A percentile compares a stretch with the other conserved stretches of the same genome.
Evolutionary conservation across 2,329 filamentous ascomycete species (phyloP).

Genomic region (Aspergillus nomiae): DNA sequence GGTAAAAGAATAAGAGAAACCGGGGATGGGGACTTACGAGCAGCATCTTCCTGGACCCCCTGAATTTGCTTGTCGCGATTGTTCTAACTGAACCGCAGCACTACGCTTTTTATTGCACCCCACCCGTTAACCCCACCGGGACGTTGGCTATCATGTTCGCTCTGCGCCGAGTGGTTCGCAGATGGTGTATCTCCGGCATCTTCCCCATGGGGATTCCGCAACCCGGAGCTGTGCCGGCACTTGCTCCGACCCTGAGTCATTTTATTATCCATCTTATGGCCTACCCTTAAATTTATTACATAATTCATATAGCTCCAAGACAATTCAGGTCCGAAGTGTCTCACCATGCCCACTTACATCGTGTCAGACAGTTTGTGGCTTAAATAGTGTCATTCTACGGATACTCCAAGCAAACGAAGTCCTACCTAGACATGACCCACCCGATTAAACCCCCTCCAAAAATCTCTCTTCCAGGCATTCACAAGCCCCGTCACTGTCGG

Average conservation of each 20-base stretch:
- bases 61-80: neutral
- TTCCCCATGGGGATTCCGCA: neutral
- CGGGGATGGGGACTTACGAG: neutral
- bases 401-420: neutral
- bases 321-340: neutral
- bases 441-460: neutral
- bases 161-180: neutral
- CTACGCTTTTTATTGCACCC: neutral
- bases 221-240: neutral
- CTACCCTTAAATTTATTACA: neutral
- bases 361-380: neutral
- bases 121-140: neutral
- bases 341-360: neutral
- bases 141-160: neutral
- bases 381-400: neutral
- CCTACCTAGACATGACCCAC: neutral
- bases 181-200: neutral
- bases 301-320: neutral
- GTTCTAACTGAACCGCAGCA: neutral
- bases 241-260: neutral
- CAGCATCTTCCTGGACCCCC: neutral
- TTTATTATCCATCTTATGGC: neutral
- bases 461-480: neutral
- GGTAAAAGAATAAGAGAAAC: neutral
- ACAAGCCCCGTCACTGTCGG: constrained; percentile 5